Base-by-base conservation (phyloP, 768 basidiomycete genomes). In the Tylopilus rubrobrunneus region DNA sequence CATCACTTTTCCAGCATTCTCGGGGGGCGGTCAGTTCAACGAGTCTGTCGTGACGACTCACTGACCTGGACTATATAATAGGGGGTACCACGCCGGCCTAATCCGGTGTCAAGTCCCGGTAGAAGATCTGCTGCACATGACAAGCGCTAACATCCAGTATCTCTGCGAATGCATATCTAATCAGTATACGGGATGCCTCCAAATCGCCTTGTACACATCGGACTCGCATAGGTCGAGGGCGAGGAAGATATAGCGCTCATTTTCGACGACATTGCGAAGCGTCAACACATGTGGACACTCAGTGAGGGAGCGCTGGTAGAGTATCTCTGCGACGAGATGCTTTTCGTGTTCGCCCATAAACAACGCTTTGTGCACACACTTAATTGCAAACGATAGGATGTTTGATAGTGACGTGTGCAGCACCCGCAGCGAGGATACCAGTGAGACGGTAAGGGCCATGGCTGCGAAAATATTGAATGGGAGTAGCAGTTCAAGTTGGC, bases 1-100 rank as follows among this genome's bases (percentile, higher is more conserved):
- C 63, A 50, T 77, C 74, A 45, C 72, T 75, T 53, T 15, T 15
- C 28, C 84, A 76, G 57, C 82, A 85, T 67, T 87, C 86, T 87
- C 7, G 34, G 23, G 2, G 14, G 19, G n/a, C n/a, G 15, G 49
- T 56, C 44, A 60, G 43, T 29, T 34, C 28, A 31, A 31, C 8
- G 31, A 31, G 31, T 7, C 33, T 34, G 33, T 33, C 1, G 21
- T 1, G 25, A 15, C 25, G 23, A 36, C 33, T 1, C 40, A 44
- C 49, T 27, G 42, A 51, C 49, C 49, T 51, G 42, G 42, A 27
- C 49, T 23, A 27, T 51, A 51, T 51, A 51, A 11, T 4, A 2
- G 41, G n/a, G n/a, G n/a, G n/a, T 51, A 7, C 49, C 40, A 17
- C 36, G 23, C 11, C 39, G 28, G 17, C 49, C 31, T n/a, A n/a